These are phyloP conservation scores for Globisporangium heterothallicum DNA, from an alignment of 352 stramenopile genomes.

Conservation along the genomic window DNA sequence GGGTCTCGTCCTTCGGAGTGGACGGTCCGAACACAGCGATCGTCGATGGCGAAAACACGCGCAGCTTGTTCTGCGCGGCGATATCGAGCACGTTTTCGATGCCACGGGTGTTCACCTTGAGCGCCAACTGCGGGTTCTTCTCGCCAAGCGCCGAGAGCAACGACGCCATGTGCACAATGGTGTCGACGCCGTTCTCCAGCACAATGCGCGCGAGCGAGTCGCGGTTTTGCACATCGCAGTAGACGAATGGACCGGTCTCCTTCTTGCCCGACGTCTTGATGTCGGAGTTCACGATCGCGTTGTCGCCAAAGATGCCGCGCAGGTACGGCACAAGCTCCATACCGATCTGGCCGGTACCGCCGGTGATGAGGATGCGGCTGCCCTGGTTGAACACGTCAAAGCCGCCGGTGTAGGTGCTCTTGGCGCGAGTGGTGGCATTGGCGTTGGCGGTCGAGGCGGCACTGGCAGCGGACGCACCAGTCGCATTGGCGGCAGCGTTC, in stretches of 20 bases:
- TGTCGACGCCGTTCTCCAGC: conserved; percentile 83
- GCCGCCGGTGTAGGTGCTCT: conserved; percentile 41
- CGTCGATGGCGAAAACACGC: conserved; percentile 87
- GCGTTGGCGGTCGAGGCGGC: conserved; percentile 2
- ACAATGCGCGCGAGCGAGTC: conserved; percentile 78
- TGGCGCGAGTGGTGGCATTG: conserved; percentile 14
- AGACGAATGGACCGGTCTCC: conserved; percentile 62
- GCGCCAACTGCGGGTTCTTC: conserved; percentile 85
- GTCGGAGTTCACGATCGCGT: conserved; percentile 79
- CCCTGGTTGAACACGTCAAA: conserved; percentile 50
- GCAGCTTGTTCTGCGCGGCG: conserved; percentile 81
- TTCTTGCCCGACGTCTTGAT: conserved; percentile 55
- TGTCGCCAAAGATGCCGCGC: conserved; percentile 48
- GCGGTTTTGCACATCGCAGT: conserved; percentile 78
- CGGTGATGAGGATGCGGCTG: conserved; percentile 69
- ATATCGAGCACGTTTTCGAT: conserved; percentile 90
- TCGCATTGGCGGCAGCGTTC: conserved; percentile 10
- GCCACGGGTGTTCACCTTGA: conserved; percentile 87
- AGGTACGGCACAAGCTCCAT: conserved; percentile 85
- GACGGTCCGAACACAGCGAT: conserved; percentile 88
- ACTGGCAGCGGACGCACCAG: conserved; percentile 3
- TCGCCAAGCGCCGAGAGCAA: conserved; percentile 87
- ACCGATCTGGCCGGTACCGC: conserved; percentile 78
- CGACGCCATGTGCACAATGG: conserved; percentile 89
- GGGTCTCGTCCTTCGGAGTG: conserved; percentile 80